phyloP scores from a whole-genome alignment of 2,329 filamentous ascomycete species.

The Periconia sp. region DNA sequence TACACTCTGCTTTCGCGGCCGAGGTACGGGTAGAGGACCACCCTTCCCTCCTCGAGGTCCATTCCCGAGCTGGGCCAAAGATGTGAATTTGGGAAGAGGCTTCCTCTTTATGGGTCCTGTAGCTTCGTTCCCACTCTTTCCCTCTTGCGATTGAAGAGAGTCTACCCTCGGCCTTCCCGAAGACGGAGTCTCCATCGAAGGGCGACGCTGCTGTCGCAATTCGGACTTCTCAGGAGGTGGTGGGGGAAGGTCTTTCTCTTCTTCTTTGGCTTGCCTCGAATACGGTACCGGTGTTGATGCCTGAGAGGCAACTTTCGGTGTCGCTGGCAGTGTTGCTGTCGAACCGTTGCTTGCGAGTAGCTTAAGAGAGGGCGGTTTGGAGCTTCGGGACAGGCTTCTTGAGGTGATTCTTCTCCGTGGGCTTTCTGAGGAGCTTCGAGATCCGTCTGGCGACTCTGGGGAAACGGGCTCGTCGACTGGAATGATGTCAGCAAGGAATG shows the following conservation, averaged over 20 bases:
- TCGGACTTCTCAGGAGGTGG: constrained; percentile 43
- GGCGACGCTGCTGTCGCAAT: constrained; percentile 21
- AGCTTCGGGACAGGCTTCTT: constrained; percentile 40
- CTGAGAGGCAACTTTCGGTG: constrained; percentile 21
- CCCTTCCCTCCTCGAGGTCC: constrained; percentile 37
- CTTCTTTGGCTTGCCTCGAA: constrained; percentile 18
- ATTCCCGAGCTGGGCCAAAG: constrained; percentile 33
- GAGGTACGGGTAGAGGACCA: constrained; percentile 26
- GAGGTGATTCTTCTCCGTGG: constrained; percentile 36
- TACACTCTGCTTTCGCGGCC: constrained; percentile 19
- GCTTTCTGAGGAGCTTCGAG: constrained; percentile 24
- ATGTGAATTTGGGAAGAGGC: constrained; percentile 34
- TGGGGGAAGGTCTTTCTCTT: constrained; percentile 39
- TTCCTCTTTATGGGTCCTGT: constrained; percentile 33
- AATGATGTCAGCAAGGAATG: background rate
- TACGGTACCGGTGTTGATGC: constrained; percentile 9
- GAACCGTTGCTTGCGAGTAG: constrained; percentile 45
- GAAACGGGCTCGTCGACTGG: constrained; percentile 26
- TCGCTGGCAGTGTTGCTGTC: constrained; percentile 39
- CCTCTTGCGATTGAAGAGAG: constrained; percentile 33
- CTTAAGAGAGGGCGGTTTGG: constrained; percentile 43
- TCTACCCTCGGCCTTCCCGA: constrained; percentile 34
- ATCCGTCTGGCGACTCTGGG: constrained; percentile 19
- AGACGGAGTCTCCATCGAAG: constrained; percentile 27
- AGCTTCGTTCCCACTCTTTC: constrained; percentile 5